Evolutionary conservation across 352 stramenopile species (phyloP), one percentile per base, ranked within the genome.

Genomic region (Pythium rhizo-oryzae): DNA sequence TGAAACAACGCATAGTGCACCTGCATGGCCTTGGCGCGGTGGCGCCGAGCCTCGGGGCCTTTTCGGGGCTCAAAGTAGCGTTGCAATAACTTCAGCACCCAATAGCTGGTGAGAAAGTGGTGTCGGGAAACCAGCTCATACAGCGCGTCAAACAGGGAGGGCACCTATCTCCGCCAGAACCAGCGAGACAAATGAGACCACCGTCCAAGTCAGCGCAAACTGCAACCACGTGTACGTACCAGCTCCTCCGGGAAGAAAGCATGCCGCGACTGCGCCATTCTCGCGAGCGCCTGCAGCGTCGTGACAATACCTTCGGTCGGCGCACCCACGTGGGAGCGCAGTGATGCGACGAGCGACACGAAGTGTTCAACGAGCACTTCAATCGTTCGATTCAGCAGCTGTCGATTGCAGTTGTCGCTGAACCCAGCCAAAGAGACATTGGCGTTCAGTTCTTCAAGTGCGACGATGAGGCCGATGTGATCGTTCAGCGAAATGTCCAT

Each of bases 71-170:
- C 81, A 60, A 93, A 86, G 62, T 89, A 85, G 47, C 78, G 79
- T 59, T 93, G 83, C 11, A 93, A 53, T 12, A 91, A 62, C 44
- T 84, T 75, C n/a, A 93, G 67, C 19, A 82, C 86, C 85, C 85
- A 93, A 57, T 91, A 93, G 39, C 73, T 81, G 8, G 70, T 81
- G 44, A 93, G 71, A 37, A 82, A 77, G 39, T 93, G 79, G 56
- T 84, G 79, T 30, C 85, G 79, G 7, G 79, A 46, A 50, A 93
- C 65, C 8, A 93, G 76, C 43, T 87, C 82, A 24, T 87, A 72
- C 0, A 89, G 60, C 4, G 75, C 81, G 24, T 90, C 80, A 46
- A 89, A 75, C 16, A 91, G 67, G 0, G 72, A 67, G 1, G 70
- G 62, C 0, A 71, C 35, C 60, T 74, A n/a, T n/a, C n/a, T n/a